Conservation (phyloP, 2,329 filamentous ascomycete genomes). For the Stemphylium lycopersici region DNA sequence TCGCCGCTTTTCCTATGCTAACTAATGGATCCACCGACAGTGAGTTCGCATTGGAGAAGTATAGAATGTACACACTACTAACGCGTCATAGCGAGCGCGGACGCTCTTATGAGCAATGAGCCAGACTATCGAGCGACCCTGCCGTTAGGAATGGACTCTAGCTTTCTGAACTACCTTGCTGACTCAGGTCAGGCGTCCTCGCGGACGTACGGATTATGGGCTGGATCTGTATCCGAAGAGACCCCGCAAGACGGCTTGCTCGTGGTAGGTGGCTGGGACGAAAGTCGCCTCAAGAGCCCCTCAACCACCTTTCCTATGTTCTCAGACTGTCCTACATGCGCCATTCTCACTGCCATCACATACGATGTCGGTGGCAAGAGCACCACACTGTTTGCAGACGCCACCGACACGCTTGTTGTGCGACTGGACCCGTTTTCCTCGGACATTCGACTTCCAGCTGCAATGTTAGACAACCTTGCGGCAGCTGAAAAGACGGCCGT, state of each 20-base stretch:
- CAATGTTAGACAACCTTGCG: constrained; percentile 20
- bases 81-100: constrained; percentile 7
- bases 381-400: constrained; percentile 17
- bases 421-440: constrained; percentile 24
- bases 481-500: constrained; percentile 20
- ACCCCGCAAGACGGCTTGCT: constrained; percentile 25
- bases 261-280: constrained; percentile 22
- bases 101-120: constrained; percentile 13
- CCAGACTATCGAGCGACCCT: constrained; percentile 18
- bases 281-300: constrained; percentile 19
- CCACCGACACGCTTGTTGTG: constrained; percentile 19
- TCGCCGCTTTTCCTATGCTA: constrained; percentile 18
- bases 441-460: constrained; percentile 14
- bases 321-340: constrained; percentile 26
- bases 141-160: constrained; percentile 21
- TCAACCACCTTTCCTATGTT: constrained; percentile 27
- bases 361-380: constrained; percentile 22
- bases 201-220: constrained; percentile 24
- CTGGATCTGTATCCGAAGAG: constrained; percentile 23
- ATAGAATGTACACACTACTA: background rate
- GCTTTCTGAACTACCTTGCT: constrained; percentile 22
- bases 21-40: constrained; percentile 21
- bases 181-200: constrained; percentile 27
- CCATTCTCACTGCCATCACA: constrained; percentile 25
- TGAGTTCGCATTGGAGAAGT: constrained; percentile 7